Percentiles rank a stretch among this genome's conserved stretches.
Evolutionary conservation across 257 asterid species (phyloP).

Genomic region (Solanum rostratum): DNA sequence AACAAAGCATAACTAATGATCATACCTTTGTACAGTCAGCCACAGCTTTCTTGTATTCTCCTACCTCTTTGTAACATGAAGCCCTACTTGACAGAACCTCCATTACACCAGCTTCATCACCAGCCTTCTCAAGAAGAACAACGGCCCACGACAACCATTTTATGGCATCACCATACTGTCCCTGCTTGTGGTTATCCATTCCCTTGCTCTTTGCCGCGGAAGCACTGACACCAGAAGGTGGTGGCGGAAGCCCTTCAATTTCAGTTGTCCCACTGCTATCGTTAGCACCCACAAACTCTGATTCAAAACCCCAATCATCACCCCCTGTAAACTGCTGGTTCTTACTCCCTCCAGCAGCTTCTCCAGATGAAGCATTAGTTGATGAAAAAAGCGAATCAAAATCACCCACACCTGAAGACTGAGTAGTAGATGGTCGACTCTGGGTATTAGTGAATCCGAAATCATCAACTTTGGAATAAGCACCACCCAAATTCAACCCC

Average conservation of each 20-base stretch:
- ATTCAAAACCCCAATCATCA: constrained; percentile 61
- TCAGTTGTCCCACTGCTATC: constrained; percentile 60
- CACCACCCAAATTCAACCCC: constrained; percentile 10
- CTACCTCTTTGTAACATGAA: constrained; percentile 94
- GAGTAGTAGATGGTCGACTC: constrained; percentile 14
- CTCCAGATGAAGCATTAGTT: constrained; percentile 9
- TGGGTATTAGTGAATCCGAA: constrained; percentile 14
- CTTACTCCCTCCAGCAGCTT: constrained; percentile 12
- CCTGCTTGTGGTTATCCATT: constrained; percentile 63
- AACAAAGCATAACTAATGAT: neutral
- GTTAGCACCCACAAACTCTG: constrained; percentile 39
- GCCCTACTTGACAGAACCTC: constrained; percentile 64
- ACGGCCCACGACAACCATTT: constrained; percentile 77
- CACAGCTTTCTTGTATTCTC: constrained; percentile 98
- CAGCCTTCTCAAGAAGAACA: constrained; percentile 59
- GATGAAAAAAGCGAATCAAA: constrained; percentile 47
- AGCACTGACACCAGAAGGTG: constrained; percentile 68
- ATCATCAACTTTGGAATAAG: constrained; percentile 16
- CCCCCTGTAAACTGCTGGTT: constrained; percentile 37
- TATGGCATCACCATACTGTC: constrained; percentile 92
- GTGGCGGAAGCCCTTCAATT: constrained; percentile 94
- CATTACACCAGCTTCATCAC: constrained; percentile 26
- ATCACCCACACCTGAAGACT: constrained; percentile 27
- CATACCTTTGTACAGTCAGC: constrained; percentile 95
- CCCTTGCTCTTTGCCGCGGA: constrained; percentile 60